Base-by-base conservation (phyloP, 1,284 basidiomycete species). In the Malassezia sp. region DNA sequence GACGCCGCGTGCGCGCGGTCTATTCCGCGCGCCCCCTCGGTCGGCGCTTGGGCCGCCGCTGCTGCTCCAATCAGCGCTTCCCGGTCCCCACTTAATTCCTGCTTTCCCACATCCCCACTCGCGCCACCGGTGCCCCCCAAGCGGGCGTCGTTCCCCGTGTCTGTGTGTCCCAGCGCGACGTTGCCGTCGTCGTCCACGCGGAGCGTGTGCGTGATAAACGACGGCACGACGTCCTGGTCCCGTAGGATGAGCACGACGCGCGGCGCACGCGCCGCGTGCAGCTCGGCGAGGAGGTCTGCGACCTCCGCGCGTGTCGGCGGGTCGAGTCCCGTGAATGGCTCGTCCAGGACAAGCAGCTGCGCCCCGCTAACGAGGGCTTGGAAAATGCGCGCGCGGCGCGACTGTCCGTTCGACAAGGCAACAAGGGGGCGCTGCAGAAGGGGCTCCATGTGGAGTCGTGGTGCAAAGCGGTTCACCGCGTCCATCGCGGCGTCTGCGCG, bases 351-450 rank as follows among this genome's bases (percentile, higher is more conserved):
- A 0, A 75, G 77, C 45, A 64, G 81, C 82, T 82, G 28, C 11
- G 57, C 55, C 3, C 37, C 93, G 57, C 49, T 74, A 31, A 95
- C 71, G 8, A 96, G 71, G 0, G 85, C 84, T 54, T 80, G 80
- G 2, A 85, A 75, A 35, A 97, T 85, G 38, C 89, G 75, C 4
- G 88, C 88, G 20, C 87, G 74, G 28, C 91, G 73, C 17, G 83
- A 93, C 74, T 97, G 91, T 0, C 91, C 91, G 58, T 91, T 91
- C 53, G 83, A 86, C 39, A 96, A 80, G 75, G 55, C 79, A 76
- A 71, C 62, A 6, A 61, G 42, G 2, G 60, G 60, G 15, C 56
- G 46, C 24, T 58, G 34, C 0, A 70, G 47, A 14, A 70, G 38
- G n/a, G 60, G 39, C 20, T 56, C 39, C 18, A 70, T 49, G 12